phyloP scores from a whole-genome alignment of 2,329 filamentous ascomycete species.

The Pseudogymnoascus destructans region DNA sequence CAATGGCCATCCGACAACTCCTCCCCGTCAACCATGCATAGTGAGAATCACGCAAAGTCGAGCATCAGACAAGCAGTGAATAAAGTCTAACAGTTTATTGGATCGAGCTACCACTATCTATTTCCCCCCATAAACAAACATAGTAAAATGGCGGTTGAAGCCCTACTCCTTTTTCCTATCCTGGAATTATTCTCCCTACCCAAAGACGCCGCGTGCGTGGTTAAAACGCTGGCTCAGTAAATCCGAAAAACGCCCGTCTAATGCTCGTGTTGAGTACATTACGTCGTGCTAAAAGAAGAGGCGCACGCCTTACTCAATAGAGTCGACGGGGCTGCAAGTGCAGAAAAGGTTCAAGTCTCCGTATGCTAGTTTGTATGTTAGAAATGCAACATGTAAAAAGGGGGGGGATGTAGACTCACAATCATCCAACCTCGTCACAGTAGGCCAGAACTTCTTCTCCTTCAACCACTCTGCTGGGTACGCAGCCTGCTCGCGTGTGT shows the following conservation, averaged over 20 bases:
- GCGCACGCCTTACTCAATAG: conserved; percentile 16
- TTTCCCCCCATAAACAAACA: neutral
- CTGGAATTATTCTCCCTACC: neutral
- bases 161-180: conserved; percentile 2
- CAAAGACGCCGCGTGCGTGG: neutral
- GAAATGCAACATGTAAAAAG: conserved; percentile 14
- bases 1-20: neutral
- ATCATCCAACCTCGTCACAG: conserved; percentile 75
- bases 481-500: conserved; percentile 68
- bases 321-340: conserved; percentile 74
- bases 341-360: conserved; percentile 91
- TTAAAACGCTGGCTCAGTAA: neutral
- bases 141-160: conserved; percentile 9
- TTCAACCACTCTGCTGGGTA: conserved; percentile 72
- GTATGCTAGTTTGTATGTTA: conserved; percentile 44
- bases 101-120: neutral
- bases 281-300: neutral
- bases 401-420: conserved; percentile 39
- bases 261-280: conserved; percentile 10
- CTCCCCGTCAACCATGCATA: neutral
- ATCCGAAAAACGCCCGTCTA: neutral
- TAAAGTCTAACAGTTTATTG: neutral
- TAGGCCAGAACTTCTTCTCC: conserved; percentile 98
- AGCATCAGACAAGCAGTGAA: neutral
- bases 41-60: neutral